Base-by-base conservation (phyloP, 2,329 filamentous ascomycete species). In the Aspergillus niger region DNA sequence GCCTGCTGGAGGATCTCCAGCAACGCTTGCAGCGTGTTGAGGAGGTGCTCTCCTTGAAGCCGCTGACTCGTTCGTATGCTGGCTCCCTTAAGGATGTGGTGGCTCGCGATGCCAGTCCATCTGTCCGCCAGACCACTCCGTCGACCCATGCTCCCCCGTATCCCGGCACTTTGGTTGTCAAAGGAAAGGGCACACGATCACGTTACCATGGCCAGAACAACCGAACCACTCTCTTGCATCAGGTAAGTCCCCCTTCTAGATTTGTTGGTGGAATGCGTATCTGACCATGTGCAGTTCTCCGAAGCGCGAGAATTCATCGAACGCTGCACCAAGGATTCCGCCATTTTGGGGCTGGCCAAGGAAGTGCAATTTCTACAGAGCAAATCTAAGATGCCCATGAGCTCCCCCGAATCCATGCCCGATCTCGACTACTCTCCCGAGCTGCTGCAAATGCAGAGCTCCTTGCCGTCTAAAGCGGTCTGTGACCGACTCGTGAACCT, bases 321-420 rank as follows among this genome's bases (percentile, higher is more conserved):
- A 11, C 63, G 65, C 28, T 70, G 63, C 49, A 58, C 53, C 38
- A 57, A 57, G 22, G 58, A 68, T 13, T 55, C 67, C 1, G 30
- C 44, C 15, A 55, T 70, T 13, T 55, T 67, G 5, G 59, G 52
- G 3, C 43, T 70, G 8, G 67, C 67, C 38, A 66, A 64, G 55
- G 68, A 69, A 41, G 66, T 70, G 13, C 68, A 67, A n/a, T 70
- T 65, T 22, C 63, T 70, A 3, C 65, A 68, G 32, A 62, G 56
- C 49, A 70, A 65, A 50, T 63, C 60, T 2, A 58, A 64, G 17
- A 4, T 39, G 8, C 15, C 55, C 22, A 48, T 58, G 5, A 47
- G 30, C 30, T 66, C 67, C 2, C 66, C 68, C 3, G 56, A 60
- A 11, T 67, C 66, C 11, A 43, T 65, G 2, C 62, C 60, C 3